These are phyloP conservation scores for Hygrophila difformis DNA, from an alignment of 257 asterid species.

Conservation along the genomic window DNA sequence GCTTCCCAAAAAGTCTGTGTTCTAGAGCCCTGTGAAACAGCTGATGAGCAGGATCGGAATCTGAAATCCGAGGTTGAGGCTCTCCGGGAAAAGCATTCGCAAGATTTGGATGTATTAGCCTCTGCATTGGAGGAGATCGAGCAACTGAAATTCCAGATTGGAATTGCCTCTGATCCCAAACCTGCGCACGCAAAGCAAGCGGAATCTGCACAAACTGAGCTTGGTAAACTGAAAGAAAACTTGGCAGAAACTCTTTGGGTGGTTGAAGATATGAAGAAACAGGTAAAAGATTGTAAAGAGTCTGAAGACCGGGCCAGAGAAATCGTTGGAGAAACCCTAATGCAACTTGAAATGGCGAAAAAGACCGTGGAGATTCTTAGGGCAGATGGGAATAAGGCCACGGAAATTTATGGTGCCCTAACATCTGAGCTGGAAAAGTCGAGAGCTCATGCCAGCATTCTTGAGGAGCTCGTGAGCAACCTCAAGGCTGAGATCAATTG, in stretches of 20 bases:
- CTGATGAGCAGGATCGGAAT: conserved; percentile 20
- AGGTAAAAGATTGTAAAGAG: conserved; percentile 33
- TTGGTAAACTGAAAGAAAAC: conserved; percentile 32
- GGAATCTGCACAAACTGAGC: conserved; percentile 30
- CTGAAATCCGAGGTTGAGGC: conserved; percentile 35
- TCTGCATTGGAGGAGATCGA: conserved; percentile 59
- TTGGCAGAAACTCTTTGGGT: conserved; percentile 27
- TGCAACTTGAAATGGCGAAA: conserved; percentile 51
- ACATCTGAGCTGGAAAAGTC: conserved; percentile 32
- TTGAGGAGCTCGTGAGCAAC: conserved; percentile 39
- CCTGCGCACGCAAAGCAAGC: conserved; percentile 31
- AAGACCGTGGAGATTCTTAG: conserved; percentile 37
- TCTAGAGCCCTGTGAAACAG: conserved; percentile 4
- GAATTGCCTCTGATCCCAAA: conserved; percentile 42
- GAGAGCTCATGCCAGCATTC: conserved; percentile 29
- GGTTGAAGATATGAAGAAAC: conserved; percentile 43
- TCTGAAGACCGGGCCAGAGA: conserved; percentile 42
- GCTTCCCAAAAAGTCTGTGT: conserved; percentile 15
- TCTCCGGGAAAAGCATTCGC: conserved; percentile 22
- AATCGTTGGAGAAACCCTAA: conserved; percentile 40
- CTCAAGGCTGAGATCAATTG: conserved; percentile 19
- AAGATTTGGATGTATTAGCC: conserved; percentile 45
- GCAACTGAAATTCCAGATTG: conserved; percentile 58
- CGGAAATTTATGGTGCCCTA: conserved; percentile 29
- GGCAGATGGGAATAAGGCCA: conserved; percentile 32